A percentile compares a stretch with the other conserved stretches of the same genome.
Conservation (phyloP, 345 rosid genomes). For the Gossypium arboreum region DNA sequence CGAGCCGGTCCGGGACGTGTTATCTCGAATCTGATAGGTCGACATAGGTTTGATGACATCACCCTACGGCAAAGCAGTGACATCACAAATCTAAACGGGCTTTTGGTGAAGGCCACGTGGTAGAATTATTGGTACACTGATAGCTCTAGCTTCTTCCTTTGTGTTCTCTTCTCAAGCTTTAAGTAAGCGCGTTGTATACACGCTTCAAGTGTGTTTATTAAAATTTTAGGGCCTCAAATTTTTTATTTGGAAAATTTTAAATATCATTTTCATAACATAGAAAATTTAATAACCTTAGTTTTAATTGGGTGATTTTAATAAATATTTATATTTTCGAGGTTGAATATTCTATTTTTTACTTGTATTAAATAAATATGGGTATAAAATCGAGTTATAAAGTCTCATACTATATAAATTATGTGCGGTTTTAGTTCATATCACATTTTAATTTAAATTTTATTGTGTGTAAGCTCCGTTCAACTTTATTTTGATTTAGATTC, state of each 20-base stretch:
- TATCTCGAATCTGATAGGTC: neutral
- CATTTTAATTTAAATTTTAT: too few relatives aligned
- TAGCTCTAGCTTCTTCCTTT: neutral
- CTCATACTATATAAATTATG: too few relatives aligned
- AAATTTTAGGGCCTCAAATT: neutral
- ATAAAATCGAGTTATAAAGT: neutral
- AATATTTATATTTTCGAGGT: neutral
- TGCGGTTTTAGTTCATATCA: too few relatives aligned
- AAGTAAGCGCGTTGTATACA: slow-evolving; percentile 6
- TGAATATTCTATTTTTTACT: neutral
- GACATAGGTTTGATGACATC: neutral
- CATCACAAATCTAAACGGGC: neutral
- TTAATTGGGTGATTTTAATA: neutral
- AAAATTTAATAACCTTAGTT: neutral
- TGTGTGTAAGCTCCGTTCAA: too few relatives aligned
- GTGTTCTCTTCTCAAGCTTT: neutral
- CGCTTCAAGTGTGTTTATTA: neutral
- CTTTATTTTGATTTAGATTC: too few relatives aligned
- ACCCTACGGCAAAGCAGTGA: neutral
- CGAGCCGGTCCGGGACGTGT: neutral
- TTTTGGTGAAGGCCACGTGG: slow-evolving; percentile 17
- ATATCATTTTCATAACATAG: neutral
- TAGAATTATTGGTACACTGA: slow-evolving; percentile 11
- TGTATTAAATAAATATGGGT: too few relatives aligned
- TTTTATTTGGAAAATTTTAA: neutral